phyloP scores from a whole-genome alignment of 2,329 filamentous ascomycete species.

The Hypoxylon sp. region DNA sequence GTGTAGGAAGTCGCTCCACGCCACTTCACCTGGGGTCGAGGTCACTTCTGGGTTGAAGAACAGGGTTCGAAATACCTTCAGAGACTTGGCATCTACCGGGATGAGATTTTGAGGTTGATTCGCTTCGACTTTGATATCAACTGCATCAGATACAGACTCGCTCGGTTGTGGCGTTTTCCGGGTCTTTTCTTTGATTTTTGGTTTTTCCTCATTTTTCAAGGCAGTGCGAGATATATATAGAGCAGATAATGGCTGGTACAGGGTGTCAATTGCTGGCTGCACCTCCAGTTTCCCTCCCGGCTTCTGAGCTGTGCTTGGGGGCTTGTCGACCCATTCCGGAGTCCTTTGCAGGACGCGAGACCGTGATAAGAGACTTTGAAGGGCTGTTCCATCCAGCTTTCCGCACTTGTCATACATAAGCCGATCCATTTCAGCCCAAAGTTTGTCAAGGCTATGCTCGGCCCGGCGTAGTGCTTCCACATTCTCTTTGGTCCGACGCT shows the following conservation, averaged over 20 bases:
- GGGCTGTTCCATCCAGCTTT: constrained; percentile 41
- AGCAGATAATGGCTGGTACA: constrained; percentile 9
- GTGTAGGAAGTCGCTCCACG: constrained; percentile 62
- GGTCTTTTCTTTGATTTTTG: constrained; percentile 1
- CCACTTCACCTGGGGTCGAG: constrained; percentile 56
- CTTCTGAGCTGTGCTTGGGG: constrained; percentile 13
- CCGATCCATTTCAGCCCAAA: constrained; percentile 35
- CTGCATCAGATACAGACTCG: neutral
- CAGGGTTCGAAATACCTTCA: constrained; percentile 52
- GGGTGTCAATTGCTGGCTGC: neutral
- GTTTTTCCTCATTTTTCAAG: neutral
- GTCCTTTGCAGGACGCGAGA: constrained; percentile 56
- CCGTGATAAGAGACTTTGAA: constrained; percentile 45
- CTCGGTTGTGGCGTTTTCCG: neutral
- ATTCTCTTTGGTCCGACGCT: constrained; percentile 36
- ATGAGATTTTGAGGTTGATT: constrained; percentile 21
- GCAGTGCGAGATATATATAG: neutral
- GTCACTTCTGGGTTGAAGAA: constrained; percentile 49
- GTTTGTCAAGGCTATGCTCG: constrained; percentile 37
- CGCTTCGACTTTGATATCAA: neutral
- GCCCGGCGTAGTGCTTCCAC: constrained; percentile 34
- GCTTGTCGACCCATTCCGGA: constrained; percentile 53
- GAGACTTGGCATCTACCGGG: constrained; percentile 43
- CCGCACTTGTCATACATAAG: constrained; percentile 31
- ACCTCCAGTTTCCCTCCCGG: neutral